phyloP scores from a whole-genome alignment of 805 yeast species.

The Barnettozyma californica region DNA sequence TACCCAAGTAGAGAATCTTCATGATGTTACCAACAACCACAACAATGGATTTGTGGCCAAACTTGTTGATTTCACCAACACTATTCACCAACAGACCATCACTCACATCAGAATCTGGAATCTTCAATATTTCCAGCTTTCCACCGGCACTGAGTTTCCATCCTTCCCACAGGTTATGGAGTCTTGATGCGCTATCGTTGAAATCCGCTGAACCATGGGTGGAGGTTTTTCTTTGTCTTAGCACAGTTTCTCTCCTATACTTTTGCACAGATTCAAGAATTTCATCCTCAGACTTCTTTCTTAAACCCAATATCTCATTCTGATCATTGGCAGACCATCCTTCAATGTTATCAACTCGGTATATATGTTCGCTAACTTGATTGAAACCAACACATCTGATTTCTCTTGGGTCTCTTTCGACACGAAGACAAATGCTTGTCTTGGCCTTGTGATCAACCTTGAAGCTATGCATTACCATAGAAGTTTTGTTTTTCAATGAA shows the following conservation, averaged over 20 bases:
- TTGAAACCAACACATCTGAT: slow-evolving; percentile 85
- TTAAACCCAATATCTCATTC: slow-evolving; percentile 68
- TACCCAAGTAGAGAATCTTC: slow-evolving; percentile 71
- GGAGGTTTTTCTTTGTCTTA: slow-evolving; percentile 14
- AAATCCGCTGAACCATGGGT: slow-evolving; percentile 6
- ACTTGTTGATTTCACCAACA: slow-evolving; percentile 58
- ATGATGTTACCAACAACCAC: slow-evolving; percentile 70
- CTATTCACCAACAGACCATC: slow-evolving; percentile 46
- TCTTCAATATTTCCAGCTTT: slow-evolving; percentile 49
- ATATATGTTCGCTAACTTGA: slow-evolving; percentile 62
- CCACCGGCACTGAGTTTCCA: slow-evolving; percentile 74
- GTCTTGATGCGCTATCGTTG: slow-evolving; percentile 26
- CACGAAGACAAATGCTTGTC: slow-evolving; percentile 76
- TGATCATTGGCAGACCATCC: slow-evolving; percentile 78
- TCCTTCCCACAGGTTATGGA: slow-evolving; percentile 66
- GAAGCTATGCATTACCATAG: slow-evolving; percentile 67
- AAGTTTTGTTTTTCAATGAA: slow-evolving; percentile 50
- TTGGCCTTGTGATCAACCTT: slow-evolving; percentile 70
- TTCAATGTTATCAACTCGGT: slow-evolving; percentile 62
- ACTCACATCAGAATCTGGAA: slow-evolving; percentile 40
- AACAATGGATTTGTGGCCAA: slow-evolving; percentile 74
- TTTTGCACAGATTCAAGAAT: slow-evolving; percentile 15
- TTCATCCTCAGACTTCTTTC: slow-evolving; percentile 36
- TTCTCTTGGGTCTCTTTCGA: slow-evolving; percentile 89
- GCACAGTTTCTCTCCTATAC: slow-evolving; percentile 10